These are phyloP conservation scores for Lachnellula hyalina DNA, from an alignment of 2,329 filamentous ascomycete species.

Conservation along the genomic window DNA sequence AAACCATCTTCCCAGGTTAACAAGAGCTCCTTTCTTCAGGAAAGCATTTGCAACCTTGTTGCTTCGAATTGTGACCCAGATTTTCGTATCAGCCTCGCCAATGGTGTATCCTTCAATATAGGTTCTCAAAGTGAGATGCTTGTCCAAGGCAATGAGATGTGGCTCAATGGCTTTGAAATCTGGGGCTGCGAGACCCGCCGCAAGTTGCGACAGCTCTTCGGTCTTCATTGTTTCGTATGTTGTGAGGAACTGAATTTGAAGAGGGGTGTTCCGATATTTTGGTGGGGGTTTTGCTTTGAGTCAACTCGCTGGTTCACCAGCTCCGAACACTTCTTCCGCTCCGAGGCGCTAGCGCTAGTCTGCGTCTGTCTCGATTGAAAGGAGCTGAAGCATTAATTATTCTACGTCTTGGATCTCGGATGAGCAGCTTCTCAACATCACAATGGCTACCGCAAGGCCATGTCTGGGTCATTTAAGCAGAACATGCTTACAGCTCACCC, in stretches of 20 bases:
- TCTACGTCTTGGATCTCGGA: neutral
- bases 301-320: neutral
- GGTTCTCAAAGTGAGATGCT: slow-evolving; percentile 79
- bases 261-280: slow-evolving; percentile 15
- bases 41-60: slow-evolving; percentile 82
- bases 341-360: slow-evolving; percentile 8
- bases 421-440: slow-evolving; percentile 8
- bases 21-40: slow-evolving; percentile 70
- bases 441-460: slow-evolving; percentile 28
- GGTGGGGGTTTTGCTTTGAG: slow-evolving; percentile 11
- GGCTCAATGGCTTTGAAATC: slow-evolving; percentile 83
- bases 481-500: slow-evolving; percentile 17
- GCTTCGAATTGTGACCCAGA: slow-evolving; percentile 77
- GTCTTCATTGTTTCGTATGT: slow-evolving; percentile 45
- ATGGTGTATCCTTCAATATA: slow-evolving; percentile 79
- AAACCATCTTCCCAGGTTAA: slow-evolving; percentile 83
- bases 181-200: slow-evolving; percentile 46
- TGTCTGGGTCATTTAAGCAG: slow-evolving; percentile 32
- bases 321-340: slow-evolving; percentile 11
- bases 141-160: slow-evolving; percentile 71
- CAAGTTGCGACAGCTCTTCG: slow-evolving; percentile 49
- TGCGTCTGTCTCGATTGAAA: neutral
- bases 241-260: slow-evolving; percentile 8
- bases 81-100: slow-evolving; percentile 69
- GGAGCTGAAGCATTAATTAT: neutral